Percentiles rank a stretch among this genome's conserved stretches.
These are phyloP conservation scores for Sugiyamaella japonica DNA, from an alignment of 1,139 yeast genomes.

Conservation along the genomic window DNA sequence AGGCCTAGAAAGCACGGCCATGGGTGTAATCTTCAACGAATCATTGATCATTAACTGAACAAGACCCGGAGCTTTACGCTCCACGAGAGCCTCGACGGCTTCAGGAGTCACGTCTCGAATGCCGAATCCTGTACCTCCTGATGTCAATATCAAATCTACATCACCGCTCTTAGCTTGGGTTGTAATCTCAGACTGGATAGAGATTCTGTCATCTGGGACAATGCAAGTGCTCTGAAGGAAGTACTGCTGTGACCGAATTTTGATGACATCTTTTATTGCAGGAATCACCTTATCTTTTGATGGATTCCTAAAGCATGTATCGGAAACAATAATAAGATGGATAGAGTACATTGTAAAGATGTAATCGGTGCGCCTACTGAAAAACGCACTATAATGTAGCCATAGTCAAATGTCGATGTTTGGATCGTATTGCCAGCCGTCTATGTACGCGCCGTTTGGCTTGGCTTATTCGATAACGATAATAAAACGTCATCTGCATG, in stretches of 20 bases:
- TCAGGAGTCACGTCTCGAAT: slow-evolving; percentile 51
- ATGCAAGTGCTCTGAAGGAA: slow-evolving; percentile 23
- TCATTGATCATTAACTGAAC: slow-evolving; percentile 48
- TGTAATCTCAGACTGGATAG: slow-evolving; percentile 37
- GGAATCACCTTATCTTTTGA: slow-evolving; percentile 37
- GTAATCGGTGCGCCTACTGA: neutral
- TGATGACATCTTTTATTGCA: slow-evolving; percentile 22
- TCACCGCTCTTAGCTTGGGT: slow-evolving; percentile 29
- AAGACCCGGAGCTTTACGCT: slow-evolving; percentile 49
- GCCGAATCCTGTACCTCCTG: slow-evolving; percentile 54
- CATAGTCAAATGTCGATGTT: neutral
- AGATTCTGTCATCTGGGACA: slow-evolving; percentile 40
- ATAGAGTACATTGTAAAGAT: slow-evolving; percentile 15
- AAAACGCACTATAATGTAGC: neutral
- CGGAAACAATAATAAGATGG: slow-evolving; percentile 44
- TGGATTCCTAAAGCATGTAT: slow-evolving; percentile 39
- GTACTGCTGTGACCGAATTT: slow-evolving; percentile 13
- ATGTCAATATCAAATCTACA: slow-evolving; percentile 19
- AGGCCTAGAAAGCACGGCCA: slow-evolving; percentile 50
- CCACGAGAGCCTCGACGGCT: slow-evolving; percentile 45
- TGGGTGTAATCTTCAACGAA: slow-evolving; percentile 46
- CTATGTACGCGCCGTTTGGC: neutral
- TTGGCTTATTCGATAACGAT: neutral
- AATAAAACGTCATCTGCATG: neutral
- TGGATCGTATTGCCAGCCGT: neutral